Conservation (phyloP, 2,329 filamentous ascomycete genomes). For the Exophiala mesophila region DNA sequence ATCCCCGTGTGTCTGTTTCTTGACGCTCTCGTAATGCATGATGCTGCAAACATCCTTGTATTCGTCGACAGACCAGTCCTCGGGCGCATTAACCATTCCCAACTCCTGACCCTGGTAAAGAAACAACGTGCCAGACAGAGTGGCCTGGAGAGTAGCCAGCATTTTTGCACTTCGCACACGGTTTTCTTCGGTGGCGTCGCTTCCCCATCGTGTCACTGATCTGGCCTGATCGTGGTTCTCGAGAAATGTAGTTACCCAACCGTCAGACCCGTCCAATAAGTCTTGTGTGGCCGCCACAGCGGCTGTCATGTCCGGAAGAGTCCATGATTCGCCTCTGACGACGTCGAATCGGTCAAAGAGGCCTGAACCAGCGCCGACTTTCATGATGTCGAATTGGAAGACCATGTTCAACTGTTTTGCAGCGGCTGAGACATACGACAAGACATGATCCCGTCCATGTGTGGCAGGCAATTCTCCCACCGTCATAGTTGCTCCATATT, state of each 20-base stretch:
- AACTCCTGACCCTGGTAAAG: not conserved
- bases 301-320: conserved; percentile 46
- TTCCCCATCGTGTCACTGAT: conserved; percentile 48
- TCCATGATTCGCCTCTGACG: conserved; percentile 15
- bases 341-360: too few species aligned
- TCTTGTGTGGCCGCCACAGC: conserved; percentile 55
- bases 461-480: conserved; percentile 36
- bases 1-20: not conserved
- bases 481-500: conserved; percentile 53
- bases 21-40: not conserved
- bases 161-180: not conserved
- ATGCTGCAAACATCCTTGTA: not conserved
- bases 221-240: conserved; percentile 63
- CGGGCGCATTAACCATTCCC: not conserved
- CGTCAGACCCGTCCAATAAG: conserved; percentile 40
- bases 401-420: conserved; percentile 57
- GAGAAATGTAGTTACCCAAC: conserved; percentile 62
- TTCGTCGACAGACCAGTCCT: not conserved
- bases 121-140: not conserved
- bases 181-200: not conserved
- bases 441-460: conserved; percentile 44
- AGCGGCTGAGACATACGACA: conserved; percentile 24
- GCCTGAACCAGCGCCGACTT: too few species aligned
- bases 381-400: conserved; percentile 60
- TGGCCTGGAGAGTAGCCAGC: not conserved